phyloP scores from a whole-genome alignment of 148 eudicot species.

The Nepenthes mirabilis region DNA sequence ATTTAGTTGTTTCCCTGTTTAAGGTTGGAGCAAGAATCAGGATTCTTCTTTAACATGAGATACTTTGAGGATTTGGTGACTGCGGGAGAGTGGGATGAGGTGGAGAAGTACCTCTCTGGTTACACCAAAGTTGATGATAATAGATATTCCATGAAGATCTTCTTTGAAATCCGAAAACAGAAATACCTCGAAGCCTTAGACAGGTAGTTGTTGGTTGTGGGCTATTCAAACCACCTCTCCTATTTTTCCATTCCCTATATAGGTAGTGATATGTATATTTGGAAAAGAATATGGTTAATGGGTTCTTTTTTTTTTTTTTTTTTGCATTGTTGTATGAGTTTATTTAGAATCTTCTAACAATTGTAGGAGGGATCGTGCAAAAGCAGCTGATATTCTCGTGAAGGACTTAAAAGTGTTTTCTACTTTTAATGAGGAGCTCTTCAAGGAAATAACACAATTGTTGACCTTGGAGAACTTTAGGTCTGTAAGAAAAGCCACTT shows the following conservation, averaged over 20 bases:
- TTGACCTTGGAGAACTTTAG: conserved; percentile 74
- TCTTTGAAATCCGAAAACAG: conserved; percentile 94
- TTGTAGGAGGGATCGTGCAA: conserved; percentile 53
- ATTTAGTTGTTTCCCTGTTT: background rate
- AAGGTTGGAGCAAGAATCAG: conserved; percentile 97
- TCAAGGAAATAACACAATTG: conserved; percentile 66
- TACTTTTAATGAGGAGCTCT: conserved; percentile 70
- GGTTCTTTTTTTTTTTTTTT: background rate
- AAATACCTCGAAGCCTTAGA: conserved; percentile 96
- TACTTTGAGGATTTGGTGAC: conserved; percentile 85
- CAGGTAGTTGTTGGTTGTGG: conserved; percentile 18
- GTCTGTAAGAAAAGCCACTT: conserved; percentile 17
- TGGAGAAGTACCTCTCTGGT: conserved; percentile 81
- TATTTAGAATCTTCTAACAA: background rate
- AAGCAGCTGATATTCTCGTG: conserved; percentile 71
- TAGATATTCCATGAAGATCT: conserved; percentile 91
- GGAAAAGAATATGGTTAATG: too few species aligned
- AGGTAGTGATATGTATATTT: too few species aligned
- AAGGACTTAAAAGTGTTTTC: conserved; percentile 87
- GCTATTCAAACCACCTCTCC: too few species aligned
- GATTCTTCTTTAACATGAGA: conserved; percentile 81
- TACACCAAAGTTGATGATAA: conserved; percentile 97
- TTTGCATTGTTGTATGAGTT: background rate
- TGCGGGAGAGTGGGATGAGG: conserved; percentile 92
- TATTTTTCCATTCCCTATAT: too few species aligned